phyloP scores from a whole-genome alignment of 2,329 filamentous ascomycete genomes.

The Ophiosphaerella herpotricha region DNA sequence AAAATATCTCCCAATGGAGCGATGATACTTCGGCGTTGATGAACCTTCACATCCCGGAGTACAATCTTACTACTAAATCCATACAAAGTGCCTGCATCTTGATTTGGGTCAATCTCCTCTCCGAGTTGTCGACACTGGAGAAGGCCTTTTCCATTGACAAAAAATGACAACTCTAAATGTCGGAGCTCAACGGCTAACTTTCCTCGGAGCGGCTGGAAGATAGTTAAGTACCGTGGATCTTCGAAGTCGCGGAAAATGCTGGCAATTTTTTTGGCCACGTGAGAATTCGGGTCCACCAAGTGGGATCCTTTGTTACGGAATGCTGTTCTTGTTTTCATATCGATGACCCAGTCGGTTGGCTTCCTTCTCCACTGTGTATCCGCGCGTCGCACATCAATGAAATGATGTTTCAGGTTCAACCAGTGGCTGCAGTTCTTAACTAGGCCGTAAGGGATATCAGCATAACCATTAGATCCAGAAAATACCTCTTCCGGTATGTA shows the following conservation, averaged over 20 bases:
- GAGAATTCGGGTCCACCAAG: conserved; percentile 58
- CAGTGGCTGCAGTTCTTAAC: conserved; percentile 63
- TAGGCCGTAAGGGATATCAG: conserved; percentile 58
- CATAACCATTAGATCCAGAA: conserved; percentile 28
- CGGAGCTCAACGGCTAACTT: too few species aligned
- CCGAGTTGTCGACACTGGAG: conserved; percentile 57
- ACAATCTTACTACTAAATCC: conserved; percentile 65
- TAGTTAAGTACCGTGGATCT: too few species aligned
- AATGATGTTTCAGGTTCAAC: conserved; percentile 55
- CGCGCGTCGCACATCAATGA: conserved; percentile 59
- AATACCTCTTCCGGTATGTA: conserved; percentile 34
- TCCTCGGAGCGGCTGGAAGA: too few species aligned
- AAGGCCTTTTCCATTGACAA: conserved; percentile 15
- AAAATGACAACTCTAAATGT: too few species aligned
- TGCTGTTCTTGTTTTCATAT: conserved; percentile 23
- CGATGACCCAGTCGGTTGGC: conserved; percentile 48
- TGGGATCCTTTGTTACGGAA: conserved; percentile 21
- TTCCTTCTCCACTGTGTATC: conserved; percentile 47
- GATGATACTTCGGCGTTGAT: conserved; percentile 56
- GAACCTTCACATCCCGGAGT: conserved; percentile 52
- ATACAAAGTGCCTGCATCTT: conserved; percentile 65
- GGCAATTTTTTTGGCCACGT: conserved; percentile 46
- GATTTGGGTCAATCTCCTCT: conserved; percentile 50
- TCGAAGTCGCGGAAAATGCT: conserved; percentile 49
- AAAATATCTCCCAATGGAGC: conserved; percentile 54